Base-by-base conservation (phyloP, 768 basidiomycete genomes). In the Arthromyces matolae region DNA sequence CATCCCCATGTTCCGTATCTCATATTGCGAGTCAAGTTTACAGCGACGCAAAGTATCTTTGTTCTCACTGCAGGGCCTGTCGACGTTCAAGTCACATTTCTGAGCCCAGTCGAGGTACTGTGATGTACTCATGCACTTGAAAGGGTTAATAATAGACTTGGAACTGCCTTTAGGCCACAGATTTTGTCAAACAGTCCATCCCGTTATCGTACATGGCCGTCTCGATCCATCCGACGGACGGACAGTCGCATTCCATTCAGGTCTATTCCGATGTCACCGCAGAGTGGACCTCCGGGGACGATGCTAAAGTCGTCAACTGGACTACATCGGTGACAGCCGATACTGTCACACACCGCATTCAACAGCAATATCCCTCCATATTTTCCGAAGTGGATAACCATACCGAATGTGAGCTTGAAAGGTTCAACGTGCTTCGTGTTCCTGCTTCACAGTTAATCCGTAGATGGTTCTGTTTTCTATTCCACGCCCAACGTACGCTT, bases 381-480 rank as follows among this genome's bases (percentile, higher is more conserved):
- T 51, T 54, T 23, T 47, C 50, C 8, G 52, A 53, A 33, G 40
- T 47, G 25, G 68, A 67, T 19, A 80, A 84, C 53, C 81, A 78
- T 55, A 81, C 78, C 4, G 77, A 83, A 67, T 77, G 83, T 61
- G 6, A 43, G 19, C 34, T n/a, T 22, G 32, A 22, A 20, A 22
- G 8, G 3, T 13, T 20, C 24, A 19, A n/a, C n/a, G 13, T 32
- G 13, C 35, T 29, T 9, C 40, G 20, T 23, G 19, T 27, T 7
- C n/a, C 36, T 3, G 12, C 8, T 16, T 25, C 20, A 5, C 68
- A 19, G 12, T 47, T 55, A 28, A 54, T 22, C 3, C 42, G 18
- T 57, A 86, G 83, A 85, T 63, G 83, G 84, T 10, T 77, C 79
- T n/a, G 80, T 75, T 2, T 81, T 75, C 60, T 84, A 84, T 52